These are phyloP conservation scores for Letharia lupina DNA, from an alignment of 495 filamentous ascomycete genomes.

Conservation along the genomic window DNA sequence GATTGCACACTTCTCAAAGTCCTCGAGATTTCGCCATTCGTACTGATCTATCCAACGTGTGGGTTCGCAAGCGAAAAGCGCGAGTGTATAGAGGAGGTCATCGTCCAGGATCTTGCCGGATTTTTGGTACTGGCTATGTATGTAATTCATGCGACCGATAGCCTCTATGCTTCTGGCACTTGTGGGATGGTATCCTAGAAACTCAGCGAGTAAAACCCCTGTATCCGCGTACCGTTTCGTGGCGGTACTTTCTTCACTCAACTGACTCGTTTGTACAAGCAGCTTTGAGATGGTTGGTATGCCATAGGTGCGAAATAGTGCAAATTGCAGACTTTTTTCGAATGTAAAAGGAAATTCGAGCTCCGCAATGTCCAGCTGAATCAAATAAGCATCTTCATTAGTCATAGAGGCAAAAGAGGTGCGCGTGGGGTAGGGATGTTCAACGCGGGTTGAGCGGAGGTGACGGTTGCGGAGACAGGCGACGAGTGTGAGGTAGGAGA, in stretches of 20 bases:
- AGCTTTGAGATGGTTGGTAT: slow-evolving; percentile 54
- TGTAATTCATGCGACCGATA: slow-evolving; percentile 57
- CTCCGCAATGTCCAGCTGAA: slow-evolving; percentile 40
- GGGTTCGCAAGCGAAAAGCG: slow-evolving; percentile 53
- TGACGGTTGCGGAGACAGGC: slow-evolving; percentile 43
- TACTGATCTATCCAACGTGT: slow-evolving; percentile 47
- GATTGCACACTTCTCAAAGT: slow-evolving; percentile 57
- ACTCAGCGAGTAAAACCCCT: slow-evolving; percentile 47
- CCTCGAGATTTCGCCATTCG: slow-evolving; percentile 56
- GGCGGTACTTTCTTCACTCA: slow-evolving; percentile 44
- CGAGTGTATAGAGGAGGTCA: slow-evolving; percentile 61
- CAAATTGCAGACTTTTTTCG: slow-evolving; percentile 52
- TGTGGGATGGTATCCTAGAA: slow-evolving; percentile 35
- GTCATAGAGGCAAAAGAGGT: slow-evolving; percentile 54
- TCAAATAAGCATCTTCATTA: slow-evolving; percentile 48
- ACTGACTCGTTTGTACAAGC: slow-evolving; percentile 49
- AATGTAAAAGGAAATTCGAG: slow-evolving; percentile 53
- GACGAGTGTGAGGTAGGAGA: slow-evolving; percentile 31
- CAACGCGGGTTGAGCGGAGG: slow-evolving; percentile 36
- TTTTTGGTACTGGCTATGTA: slow-evolving; percentile 52
- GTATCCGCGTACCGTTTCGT: slow-evolving; percentile 61
- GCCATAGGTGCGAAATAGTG: slow-evolving; percentile 61
- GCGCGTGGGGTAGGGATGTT: slow-evolving; percentile 46
- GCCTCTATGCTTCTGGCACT: slow-evolving; percentile 41
- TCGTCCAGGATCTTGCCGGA: slow-evolving; percentile 52